Percentiles rank a stretch among this genome's conserved stretches.
Conservation (phyloP, 768 basidiomycete species). For the Amanita muscaria region DNA sequence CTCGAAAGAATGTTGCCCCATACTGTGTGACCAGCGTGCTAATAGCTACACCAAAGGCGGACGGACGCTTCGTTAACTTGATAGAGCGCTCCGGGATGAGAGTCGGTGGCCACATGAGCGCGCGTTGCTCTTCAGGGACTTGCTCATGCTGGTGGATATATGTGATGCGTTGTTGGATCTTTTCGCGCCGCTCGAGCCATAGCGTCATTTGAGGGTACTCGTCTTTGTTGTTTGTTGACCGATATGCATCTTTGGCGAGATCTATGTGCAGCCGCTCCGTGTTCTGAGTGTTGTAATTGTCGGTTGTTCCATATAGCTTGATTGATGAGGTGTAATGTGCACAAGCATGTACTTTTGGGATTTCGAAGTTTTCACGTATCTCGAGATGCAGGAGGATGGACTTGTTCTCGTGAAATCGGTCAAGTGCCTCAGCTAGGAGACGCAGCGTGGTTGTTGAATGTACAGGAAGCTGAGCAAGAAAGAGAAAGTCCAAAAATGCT, state of each 20-base stretch:
- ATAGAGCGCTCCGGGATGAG: background rate
- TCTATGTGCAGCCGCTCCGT: no score
- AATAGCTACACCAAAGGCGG: background rate
- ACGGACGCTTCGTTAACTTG: background rate
- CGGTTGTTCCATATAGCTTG: conserved; percentile 7
- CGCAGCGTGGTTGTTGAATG: background rate
- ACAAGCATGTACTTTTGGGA: conserved; percentile 22
- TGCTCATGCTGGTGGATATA: background rate
- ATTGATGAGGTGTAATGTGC: conserved; percentile 16
- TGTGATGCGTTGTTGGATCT: background rate
- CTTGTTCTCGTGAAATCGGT: conserved; percentile 20
- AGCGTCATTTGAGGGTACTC: background rate
- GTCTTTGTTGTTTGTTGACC: background rate
- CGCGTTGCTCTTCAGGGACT: background rate
- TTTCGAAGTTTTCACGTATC: no score
- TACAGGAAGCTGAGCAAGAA: conserved; percentile 10
- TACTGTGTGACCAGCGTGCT: background rate
- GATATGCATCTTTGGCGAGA: background rate
- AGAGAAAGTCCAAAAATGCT: no score
- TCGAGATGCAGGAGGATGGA: conserved; percentile 16
- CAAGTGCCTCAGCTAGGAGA: conserved; percentile 12
- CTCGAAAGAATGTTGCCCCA: background rate
- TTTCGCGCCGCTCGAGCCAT: background rate
- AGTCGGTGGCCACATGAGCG: background rate
- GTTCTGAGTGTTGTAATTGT: no score